Evolutionary conservation across 2,329 filamentous ascomycete genomes (phyloP).

Genomic region (Sarocladiaceae sp.): DNA sequence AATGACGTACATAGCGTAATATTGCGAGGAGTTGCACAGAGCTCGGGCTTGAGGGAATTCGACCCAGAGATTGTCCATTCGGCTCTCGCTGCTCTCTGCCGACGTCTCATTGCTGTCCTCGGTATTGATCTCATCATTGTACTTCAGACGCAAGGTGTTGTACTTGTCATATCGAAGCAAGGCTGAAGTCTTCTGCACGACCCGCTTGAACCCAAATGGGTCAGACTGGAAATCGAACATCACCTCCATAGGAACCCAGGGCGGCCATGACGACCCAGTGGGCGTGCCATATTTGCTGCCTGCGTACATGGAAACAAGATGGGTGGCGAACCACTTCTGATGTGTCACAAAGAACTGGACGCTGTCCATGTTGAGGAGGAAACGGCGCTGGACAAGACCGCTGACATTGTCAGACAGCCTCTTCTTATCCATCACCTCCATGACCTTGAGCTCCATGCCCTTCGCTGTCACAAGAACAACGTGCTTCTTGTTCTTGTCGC

Average conservation of each 20-base stretch:
- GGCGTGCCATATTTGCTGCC: slow-evolving; percentile 89
- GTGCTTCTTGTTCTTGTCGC: slow-evolving; percentile 95
- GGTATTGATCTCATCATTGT: slow-evolving; percentile 85
- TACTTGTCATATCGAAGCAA: slow-evolving; percentile 95
- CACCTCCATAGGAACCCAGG: slow-evolving; percentile 96
- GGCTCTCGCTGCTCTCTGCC: slow-evolving; percentile 60
- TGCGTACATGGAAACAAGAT: slow-evolving; percentile 87
- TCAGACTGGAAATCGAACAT: slow-evolving; percentile 96
- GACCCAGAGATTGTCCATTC: slow-evolving; percentile 96
- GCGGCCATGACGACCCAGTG: slow-evolving; percentile 84
- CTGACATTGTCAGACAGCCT: slow-evolving; percentile 89
- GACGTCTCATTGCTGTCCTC: slow-evolving; percentile 44
- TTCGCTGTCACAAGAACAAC: slow-evolving; percentile 97
- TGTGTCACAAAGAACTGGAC: slow-evolving; percentile 98
- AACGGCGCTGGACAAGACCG: slow-evolving; percentile 89
- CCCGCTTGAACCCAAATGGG: slow-evolving; percentile 95
- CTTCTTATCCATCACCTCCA: slow-evolving; percentile 97
- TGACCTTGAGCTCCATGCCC: slow-evolving; percentile 95
- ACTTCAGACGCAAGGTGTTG: slow-evolving; percentile 94
- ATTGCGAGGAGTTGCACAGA: slow-evolving; percentile 96
- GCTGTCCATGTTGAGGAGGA: slow-evolving; percentile 93
- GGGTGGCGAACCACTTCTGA: slow-evolving; percentile 81
- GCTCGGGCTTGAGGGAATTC: slow-evolving; percentile 92
- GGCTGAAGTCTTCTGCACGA: slow-evolving; percentile 94
- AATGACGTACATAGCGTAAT: slow-evolving; percentile 98